Evolutionary conservation across 2,329 filamentous ascomycete genomes (phyloP).

Genomic region (Pseudocercospora fuligena): DNA sequence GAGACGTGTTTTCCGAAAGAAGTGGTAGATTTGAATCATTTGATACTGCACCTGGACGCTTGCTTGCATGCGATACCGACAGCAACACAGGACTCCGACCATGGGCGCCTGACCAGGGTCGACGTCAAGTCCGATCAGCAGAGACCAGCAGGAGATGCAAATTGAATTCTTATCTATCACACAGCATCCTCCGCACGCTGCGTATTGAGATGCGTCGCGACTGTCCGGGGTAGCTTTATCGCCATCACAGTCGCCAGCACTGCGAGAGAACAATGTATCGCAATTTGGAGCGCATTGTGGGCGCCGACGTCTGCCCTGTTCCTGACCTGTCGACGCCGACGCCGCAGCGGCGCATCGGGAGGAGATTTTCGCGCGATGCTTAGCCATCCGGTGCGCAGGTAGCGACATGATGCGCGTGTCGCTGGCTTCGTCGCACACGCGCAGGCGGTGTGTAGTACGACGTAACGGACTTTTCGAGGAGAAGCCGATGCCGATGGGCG

Average conservation of each 20-base stretch:
- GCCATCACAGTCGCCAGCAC: neutral
- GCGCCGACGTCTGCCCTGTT: neutral
- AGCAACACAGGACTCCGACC: neutral
- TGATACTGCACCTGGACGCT: neutral
- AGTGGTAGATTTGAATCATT: neutral
- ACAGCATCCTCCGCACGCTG: neutral
- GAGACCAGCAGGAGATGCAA: neutral
- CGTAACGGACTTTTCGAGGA: neutral
- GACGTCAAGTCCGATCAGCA: neutral
- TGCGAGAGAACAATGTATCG: neutral
- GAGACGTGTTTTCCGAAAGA: neutral
- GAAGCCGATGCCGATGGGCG: neutral
- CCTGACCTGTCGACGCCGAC: neutral
- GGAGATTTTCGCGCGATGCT: constrained; percentile 1
- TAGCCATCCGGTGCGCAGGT: neutral
- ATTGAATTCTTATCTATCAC: neutral
- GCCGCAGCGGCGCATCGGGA: neutral
- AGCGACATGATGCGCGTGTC: neutral
- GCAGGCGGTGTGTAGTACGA: constrained; percentile 2
- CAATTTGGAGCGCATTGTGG: neutral
- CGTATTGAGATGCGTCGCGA: neutral
- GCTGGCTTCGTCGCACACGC: constrained; percentile 4
- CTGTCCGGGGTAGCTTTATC: neutral
- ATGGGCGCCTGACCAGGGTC: neutral
- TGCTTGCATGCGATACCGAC: neutral